These are phyloP conservation scores for Canavalia gladiata DNA, from an alignment of 306 rosid species.

Conservation along the genomic window DNA sequence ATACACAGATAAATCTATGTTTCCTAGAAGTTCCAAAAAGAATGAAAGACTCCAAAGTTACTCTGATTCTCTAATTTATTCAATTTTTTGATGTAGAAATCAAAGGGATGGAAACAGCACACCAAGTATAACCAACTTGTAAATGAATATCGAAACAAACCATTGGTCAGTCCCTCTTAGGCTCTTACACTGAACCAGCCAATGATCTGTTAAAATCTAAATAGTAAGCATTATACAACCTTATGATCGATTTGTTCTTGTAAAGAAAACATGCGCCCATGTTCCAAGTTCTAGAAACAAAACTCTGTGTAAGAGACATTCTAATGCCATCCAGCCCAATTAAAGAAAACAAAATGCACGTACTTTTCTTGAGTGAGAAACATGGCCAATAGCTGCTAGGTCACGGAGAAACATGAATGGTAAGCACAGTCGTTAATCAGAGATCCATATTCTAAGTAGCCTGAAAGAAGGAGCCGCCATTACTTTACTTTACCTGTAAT, in stretches of 20 bases:
- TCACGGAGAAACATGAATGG: constrained; percentile 45
- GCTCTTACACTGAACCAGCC: constrained; percentile 3
- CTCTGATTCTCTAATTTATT: constrained; percentile 19
- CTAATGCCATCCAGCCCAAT: constrained; percentile 5
- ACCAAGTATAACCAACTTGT: constrained; percentile 32
- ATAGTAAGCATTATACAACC: constrained; percentile 56
- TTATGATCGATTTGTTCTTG: constrained; percentile 88
- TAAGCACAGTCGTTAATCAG: constrained; percentile 44
- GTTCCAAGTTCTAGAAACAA: constrained; percentile 78
- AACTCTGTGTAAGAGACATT: constrained; percentile 31
- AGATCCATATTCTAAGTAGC: constrained; percentile 31
- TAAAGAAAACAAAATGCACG: constrained; percentile 38
- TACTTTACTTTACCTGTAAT: constrained; percentile 70
- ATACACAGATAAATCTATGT: constrained; percentile 31
- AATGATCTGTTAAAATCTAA: constrained; percentile 33
- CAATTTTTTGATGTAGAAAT: neutral
- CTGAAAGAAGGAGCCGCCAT: constrained; percentile 18
- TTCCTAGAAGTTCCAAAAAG: constrained; percentile 25
- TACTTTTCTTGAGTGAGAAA: constrained; percentile 82
- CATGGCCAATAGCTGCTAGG: constrained; percentile 75
- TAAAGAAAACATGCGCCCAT: constrained; percentile 81
- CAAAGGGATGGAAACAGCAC: neutral
- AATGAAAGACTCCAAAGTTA: constrained; percentile 15
- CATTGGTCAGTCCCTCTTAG: constrained; percentile 15
- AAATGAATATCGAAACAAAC: constrained; percentile 28